Base-by-base conservation (phyloP, 768 basidiomycete genomes). In the Dentipellis fragilis region DNA sequence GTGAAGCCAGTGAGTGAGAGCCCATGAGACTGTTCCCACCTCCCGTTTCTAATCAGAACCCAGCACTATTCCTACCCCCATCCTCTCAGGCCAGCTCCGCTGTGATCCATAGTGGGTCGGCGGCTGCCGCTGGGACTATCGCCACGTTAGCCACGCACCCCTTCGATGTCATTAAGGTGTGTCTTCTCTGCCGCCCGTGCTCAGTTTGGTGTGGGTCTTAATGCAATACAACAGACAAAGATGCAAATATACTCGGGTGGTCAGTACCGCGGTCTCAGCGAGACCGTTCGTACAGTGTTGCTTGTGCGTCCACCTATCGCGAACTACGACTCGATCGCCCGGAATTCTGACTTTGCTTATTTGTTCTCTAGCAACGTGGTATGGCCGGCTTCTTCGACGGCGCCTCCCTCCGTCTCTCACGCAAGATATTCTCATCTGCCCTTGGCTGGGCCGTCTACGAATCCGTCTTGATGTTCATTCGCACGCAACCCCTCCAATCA, bases 401-500 rank as follows among this genome's bases (percentile, higher is more conserved):
- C 2, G 79, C 83, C 16, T 84, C 86, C 3, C 74, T 97, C 34
- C 81, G 93, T 10, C 76, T 94, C 64, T 84, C 85, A 3, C 80
- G 92, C 39, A 97, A 97, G 67, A 83, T 94, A 6, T 69, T 89
- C 12, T 89, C 89, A 62, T 91, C 90, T n/a, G 85, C 84, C 0
- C 89, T 96, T 57, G 91, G 84, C 2, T 96, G 93, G 93, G 87
- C 82, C 2, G 87, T 93, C 0, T 96, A 93, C 59, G 93, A 95
- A 67, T 84, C 84, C 42, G 67, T 84, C 21, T 70, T 90, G 29
- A 78, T 88, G 64, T 73, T 84, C 56, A 74, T 82, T 63, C 76
- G 73, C 36, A 53, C 60, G 21, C 59, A 49, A 29, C 19, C 19
- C 6, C 48, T 23, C 48, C 48, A 49, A 34, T 22, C 29, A 23